Percentiles rank a stretch among this genome's conserved stretches.
Evolutionary conservation across 2,329 filamentous ascomycete genomes (phyloP).

Genomic region (Pseudocercospora macadamiae): DNA sequence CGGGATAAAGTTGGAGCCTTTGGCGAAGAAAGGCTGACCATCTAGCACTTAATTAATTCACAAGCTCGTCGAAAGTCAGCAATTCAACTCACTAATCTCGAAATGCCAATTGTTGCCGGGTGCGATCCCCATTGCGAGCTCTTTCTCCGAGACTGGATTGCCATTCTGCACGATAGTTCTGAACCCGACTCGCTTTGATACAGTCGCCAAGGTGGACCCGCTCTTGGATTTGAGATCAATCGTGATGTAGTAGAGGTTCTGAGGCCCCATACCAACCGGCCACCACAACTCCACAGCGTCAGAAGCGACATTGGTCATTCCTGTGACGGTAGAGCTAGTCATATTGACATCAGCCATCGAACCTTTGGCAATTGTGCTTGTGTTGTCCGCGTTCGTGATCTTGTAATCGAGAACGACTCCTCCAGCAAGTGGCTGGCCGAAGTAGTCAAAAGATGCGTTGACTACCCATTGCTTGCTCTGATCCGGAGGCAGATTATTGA

Average conservation of each 20-base stretch:
- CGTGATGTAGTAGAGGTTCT: conserved; percentile 61
- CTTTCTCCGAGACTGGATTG: conserved; percentile 56
- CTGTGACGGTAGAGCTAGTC: conserved; percentile 52
- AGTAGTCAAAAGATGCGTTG: conserved; percentile 62
- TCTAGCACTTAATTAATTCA: too few relatives aligned
- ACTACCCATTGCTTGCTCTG: conserved; percentile 62
- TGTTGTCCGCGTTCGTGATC: conserved; percentile 51
- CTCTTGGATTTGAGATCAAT: conserved; percentile 49
- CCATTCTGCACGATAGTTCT: conserved; percentile 64
- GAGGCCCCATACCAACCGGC: conserved; percentile 60
- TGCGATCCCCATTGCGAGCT: conserved; percentile 58
- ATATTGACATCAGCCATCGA: conserved; percentile 46
- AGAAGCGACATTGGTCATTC: conserved; percentile 48
- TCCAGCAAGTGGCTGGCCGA: conserved; percentile 53
- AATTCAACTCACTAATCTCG: too few relatives aligned
- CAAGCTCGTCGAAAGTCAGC: too few relatives aligned
- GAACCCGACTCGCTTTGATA: conserved; percentile 62
- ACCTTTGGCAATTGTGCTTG: conserved; percentile 44
- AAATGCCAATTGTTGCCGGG: conserved; percentile 66
- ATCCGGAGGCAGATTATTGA: conserved; percentile 61
- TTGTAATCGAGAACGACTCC: conserved; percentile 49
- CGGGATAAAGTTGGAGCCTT: conserved; percentile 66
- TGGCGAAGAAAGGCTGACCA: conserved; percentile 65
- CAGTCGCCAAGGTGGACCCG: conserved; percentile 44
- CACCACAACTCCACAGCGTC: conserved; percentile 61